Conservation (phyloP, 768 basidiomycete genomes). For the Mycena indigotica region DNA sequence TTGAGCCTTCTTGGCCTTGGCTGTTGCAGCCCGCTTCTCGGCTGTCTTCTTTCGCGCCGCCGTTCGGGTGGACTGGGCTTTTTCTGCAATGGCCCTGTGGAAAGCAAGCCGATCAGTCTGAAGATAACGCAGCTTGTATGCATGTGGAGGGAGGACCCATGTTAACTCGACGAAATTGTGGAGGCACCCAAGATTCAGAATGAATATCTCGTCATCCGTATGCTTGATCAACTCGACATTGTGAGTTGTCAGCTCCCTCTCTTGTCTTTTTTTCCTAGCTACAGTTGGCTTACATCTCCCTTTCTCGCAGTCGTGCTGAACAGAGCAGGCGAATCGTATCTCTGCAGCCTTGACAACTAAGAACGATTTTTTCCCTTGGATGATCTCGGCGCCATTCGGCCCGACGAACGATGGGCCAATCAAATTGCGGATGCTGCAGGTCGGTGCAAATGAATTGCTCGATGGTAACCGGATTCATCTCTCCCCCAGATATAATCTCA, state of each 20-base stretch:
- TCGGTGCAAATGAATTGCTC: background rate
- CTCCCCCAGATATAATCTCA: background rate
- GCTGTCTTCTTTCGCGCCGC: background rate
- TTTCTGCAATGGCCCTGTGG: background rate
- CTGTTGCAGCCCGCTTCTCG: background rate
- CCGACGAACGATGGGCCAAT: background rate
- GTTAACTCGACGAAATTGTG: slow-evolving; percentile 1
- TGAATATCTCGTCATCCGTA: background rate
- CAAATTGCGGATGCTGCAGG: background rate
- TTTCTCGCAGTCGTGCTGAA: slow-evolving; percentile 21
- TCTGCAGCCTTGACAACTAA: background rate
- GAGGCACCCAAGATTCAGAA: background rate
- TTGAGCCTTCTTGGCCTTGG: background rate
- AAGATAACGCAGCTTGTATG: background rate
- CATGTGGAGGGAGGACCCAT: background rate
- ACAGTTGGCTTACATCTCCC: slow-evolving; percentile 7
- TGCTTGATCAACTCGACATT: background rate
- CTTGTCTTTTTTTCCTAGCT: slow-evolving; percentile 1
- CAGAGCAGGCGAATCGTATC: slow-evolving; percentile 14
- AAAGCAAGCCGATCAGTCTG: background rate
- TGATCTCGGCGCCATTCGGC: background rate
- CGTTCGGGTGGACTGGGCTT: background rate
- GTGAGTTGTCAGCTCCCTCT: slow-evolving; percentile 14
- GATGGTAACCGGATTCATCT: background rate
- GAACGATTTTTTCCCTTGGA: background rate